These are phyloP conservation scores for Jasminum sambac DNA, from an alignment of 257 asterid species.

Conservation along the genomic window DNA sequence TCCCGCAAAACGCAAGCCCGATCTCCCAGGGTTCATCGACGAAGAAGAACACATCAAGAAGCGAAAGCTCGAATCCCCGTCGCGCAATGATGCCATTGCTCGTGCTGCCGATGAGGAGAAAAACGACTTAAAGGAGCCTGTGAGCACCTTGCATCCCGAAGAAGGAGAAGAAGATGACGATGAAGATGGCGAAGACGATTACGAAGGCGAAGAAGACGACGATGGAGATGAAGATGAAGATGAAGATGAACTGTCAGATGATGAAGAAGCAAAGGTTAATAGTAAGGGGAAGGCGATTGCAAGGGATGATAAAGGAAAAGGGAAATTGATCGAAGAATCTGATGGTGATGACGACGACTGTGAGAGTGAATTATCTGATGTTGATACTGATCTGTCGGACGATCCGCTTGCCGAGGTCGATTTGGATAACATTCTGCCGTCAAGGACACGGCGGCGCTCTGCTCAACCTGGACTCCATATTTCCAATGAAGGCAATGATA, in stretches of 20 bases:
- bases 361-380: conserved; percentile 29
- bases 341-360: conserved; percentile 17
- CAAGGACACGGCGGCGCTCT: conserved; percentile 39
- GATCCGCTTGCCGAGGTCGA: conserved; percentile 47
- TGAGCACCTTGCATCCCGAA: not conserved
- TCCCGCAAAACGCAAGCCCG: conserved; percentile 24
- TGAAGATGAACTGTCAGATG: conserved; percentile 25
- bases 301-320: conserved; percentile 43
- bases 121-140: not conserved
- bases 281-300: conserved; percentile 42
- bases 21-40: not conserved
- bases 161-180: conserved; percentile 25
- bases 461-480: conserved; percentile 29
- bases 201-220: conserved; percentile 11
- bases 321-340: conserved; percentile 39
- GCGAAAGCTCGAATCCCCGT: conserved; percentile 23
- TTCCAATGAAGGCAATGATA: conserved; percentile 11
- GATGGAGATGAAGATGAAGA: conserved; percentile 18
- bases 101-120: conserved; percentile 4
- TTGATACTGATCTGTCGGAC: conserved; percentile 36
- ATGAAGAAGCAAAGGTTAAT: conserved; percentile 20
- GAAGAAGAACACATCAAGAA: conserved; percentile 28
- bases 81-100: not conserved
- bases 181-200: conserved; percentile 16
- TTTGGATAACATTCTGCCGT: conserved; percentile 42